Evolutionary conservation across 345 rosid genomes (phyloP), one percentile per base, ranked within the genome.

Genomic region (Dimocarpus longan): DNA sequence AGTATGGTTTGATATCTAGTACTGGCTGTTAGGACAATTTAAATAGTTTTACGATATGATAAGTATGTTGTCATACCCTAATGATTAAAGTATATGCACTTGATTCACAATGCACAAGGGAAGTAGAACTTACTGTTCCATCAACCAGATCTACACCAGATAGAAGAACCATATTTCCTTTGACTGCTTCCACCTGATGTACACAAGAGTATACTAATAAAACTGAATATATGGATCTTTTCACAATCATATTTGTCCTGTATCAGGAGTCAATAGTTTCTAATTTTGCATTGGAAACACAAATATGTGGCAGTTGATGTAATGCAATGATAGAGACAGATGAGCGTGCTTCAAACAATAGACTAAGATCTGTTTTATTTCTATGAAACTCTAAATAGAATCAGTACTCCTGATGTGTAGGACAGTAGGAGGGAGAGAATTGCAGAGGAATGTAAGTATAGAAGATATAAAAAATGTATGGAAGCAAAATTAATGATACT

Each of bases 131-230:
- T 87, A 95, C 97, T 5, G 99, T 95, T 74, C 99, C 97, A 81
- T 95, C 98, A 67, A 95, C 99, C 71, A 95, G 91, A 87, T 95
- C 98, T 0, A 92, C 93, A 66, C 98, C 99, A 82, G 98, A 91
- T 70, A 93, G 96, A 76, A 92, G 81, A 85, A 95, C 84, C 79
- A 80, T 83, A 81, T 91, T 84, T 72, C 91, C 95, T 79, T 81
- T 88, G 42, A 95, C 87, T 68, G 89, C 95, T 78, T 95, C 98
- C 84, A 93, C 95, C 98, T 95, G 72, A 5, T 57, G 54, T 19
- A 69, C 68, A 81, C 37, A 74, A 43, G 40, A 19, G 4, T 66
- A 63, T 21, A 28, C 70, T 62, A 26, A 68, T 40, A 22, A 65
- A 69, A 63, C 37, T 21, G 28, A 69, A 73, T 16, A 44, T 32